Evolutionary conservation across 2,329 filamentous ascomycete species (phyloP).

Genomic region (Apiospora arundinis): DNA sequence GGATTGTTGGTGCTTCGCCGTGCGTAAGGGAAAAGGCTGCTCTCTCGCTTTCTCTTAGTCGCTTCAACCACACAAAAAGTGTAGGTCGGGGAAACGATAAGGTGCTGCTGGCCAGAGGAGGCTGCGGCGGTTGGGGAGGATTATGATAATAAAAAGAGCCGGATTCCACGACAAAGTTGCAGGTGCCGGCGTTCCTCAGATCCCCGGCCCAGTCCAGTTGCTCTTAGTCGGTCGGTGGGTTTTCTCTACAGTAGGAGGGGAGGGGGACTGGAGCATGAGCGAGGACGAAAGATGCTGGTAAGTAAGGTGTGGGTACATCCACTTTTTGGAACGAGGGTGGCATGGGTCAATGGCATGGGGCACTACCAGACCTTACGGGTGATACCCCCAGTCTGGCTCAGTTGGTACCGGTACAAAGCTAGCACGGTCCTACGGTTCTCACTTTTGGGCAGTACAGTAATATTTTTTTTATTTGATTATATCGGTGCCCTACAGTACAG

Average conservation of each 20-base stretch:
- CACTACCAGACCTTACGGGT: conserved; percentile 12
- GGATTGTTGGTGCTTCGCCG: conserved; percentile 10
- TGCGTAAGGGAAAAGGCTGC: neutral
- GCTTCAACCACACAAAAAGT: conserved; percentile 19
- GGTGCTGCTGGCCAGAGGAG: conserved; percentile 8
- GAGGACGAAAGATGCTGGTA: conserved; percentile 16
- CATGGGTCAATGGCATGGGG: conserved; percentile 8
- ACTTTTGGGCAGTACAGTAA: neutral
- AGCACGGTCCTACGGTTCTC: conserved; percentile 17
- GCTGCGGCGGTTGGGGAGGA: conserved; percentile 20
- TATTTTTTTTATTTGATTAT: neutral
- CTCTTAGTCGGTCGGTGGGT: conserved; percentile 16
- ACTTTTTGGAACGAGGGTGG: conserved; percentile 14
- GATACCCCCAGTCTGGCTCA: conserved; percentile 11
- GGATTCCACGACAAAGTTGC: conserved; percentile 18
- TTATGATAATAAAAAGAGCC: conserved; percentile 22
- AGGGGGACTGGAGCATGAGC: conserved; percentile 17
- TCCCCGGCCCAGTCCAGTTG: conserved; percentile 16
- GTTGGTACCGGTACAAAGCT: conserved; percentile 20
- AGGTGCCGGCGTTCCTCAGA: conserved; percentile 19
- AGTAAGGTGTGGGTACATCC: neutral
- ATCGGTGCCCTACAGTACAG: neutral
- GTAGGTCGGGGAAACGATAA: conserved; percentile 2
- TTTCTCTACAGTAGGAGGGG: conserved; percentile 16
- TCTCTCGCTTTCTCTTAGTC: neutral